Evolutionary conservation across 192 early-diverging fungal genomes (phyloP).

Genomic region (Thamnidium elegans): DNA sequence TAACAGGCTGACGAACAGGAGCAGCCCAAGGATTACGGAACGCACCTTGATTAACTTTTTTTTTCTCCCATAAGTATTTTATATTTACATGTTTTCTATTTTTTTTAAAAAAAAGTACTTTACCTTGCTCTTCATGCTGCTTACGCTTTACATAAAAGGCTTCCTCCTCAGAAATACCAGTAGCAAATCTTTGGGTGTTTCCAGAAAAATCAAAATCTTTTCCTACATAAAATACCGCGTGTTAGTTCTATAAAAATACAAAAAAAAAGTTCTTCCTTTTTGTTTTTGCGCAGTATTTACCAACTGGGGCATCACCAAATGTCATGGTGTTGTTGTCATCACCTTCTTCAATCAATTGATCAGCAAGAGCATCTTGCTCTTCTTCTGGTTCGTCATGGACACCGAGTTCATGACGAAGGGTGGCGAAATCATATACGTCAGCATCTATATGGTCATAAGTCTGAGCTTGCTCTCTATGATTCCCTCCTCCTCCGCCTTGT

Average conservation of each 20-base stretch:
- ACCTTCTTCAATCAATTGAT: constrained; percentile 60
- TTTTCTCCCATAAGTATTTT: no score
- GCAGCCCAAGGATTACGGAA: constrained; percentile 21
- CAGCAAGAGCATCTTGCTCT: constrained; percentile 52
- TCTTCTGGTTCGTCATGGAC: constrained; percentile 33
- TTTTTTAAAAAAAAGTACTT: no score
- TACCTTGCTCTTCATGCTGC: constrained; percentile 34
- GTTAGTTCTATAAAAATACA: neutral
- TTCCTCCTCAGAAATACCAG: constrained; percentile 46
- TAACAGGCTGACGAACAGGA: neutral
- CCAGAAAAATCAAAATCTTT: constrained; percentile 74
- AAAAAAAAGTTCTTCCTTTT: neutral
- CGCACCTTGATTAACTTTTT: neutral
- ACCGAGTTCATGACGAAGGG: constrained; percentile 27
- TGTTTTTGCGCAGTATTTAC: constrained; percentile 20
- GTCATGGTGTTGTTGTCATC: constrained; percentile 77
- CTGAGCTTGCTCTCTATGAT: neutral
- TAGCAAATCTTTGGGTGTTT: constrained; percentile 51
- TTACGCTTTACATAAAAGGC: constrained; percentile 39
- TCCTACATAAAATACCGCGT: constrained; percentile 26
- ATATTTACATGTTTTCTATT: no score
- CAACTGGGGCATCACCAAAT: constrained; percentile 59
- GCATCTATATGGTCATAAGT: constrained; percentile 45
- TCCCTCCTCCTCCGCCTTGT: constrained; percentile 20
- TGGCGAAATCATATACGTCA: constrained; percentile 59